Evolutionary conservation across 306 rosid species (phyloP), one percentile per base, ranked within the genome.

Genomic region (Mimosa pudica): DNA sequence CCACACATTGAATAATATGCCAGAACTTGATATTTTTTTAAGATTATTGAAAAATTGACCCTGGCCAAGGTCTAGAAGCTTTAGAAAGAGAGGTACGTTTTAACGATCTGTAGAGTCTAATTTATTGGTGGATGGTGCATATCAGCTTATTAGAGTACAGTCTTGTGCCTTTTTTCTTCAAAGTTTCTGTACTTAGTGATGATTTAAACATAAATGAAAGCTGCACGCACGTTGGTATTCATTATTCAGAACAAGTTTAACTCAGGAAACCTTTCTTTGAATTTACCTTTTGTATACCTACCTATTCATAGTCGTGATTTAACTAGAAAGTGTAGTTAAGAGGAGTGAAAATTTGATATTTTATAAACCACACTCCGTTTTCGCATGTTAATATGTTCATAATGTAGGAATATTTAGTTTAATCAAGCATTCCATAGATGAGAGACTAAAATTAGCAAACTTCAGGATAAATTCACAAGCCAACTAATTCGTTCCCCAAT

Each of bases 71-170:
- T 16, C 33, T 36, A 60, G 55, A 24, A 11, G 45, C 17, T 11
- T 14, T 30, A 20, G 3, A 42, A 7, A 42, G 51, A 11, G n/a
- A 47, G 51, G 11, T 35, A 47, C 18, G 62, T 71, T 71, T 47
- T 35, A 24, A 35, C 45, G 78, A 62, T 62, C 46, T 80, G 20
- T 48, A 41, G 44, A 63, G 73, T 73, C 36, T 17, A 73, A 73
- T 16, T 41, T 52, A 16, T 80, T 73, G 83, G 83, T 65, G 69
- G 60, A 65, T 74, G 44, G 83, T 80, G 42, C 62, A 63, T 30
- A 73, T 80, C 83, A 73, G 44, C 48, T 51, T 63, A 24, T 24
- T 24, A 24, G 30, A 24, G 30, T 24, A 10, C 69, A 42, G 66
- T 10, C 24, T 51, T 49, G 24, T 58, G 42, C 51, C 64, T 38